Conservation (phyloP, 805 yeast genomes). For the Schwanniomyces pseudopolymorphus region DNA sequence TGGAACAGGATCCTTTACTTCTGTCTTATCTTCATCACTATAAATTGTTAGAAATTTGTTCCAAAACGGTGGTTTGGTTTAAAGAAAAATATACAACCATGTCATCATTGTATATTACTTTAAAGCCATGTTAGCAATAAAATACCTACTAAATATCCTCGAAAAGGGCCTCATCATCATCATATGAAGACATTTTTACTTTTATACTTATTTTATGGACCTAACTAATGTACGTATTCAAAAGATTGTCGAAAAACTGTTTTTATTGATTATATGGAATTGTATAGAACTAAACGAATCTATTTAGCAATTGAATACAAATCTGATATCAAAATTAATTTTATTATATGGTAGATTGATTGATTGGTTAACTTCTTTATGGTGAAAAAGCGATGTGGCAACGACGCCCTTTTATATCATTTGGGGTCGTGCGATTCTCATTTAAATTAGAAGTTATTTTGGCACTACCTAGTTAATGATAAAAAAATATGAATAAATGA, state of each 20-base stretch:
- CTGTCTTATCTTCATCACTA: slow-evolving; percentile 7
- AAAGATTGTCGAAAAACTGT: slow-evolving; percentile 7
- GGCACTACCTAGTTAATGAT: too few relatives aligned
- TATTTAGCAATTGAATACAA: slow-evolving; percentile 14
- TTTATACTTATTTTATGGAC: slow-evolving; percentile 5
- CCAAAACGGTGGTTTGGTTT: background rate
- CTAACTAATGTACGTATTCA: slow-evolving; percentile 10
- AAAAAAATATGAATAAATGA: too few relatives aligned
- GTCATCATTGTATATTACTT: background rate
- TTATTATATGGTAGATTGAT: background rate
- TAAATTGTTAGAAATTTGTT: slow-evolving; percentile 1
- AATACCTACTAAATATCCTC: slow-evolving; percentile 72
- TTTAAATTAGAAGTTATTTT: too few relatives aligned
- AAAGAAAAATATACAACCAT: background rate
- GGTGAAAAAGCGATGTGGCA: background rate
- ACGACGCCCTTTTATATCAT: background rate
- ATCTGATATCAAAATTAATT: background rate
- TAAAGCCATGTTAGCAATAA: background rate
- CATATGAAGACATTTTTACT: slow-evolving; percentile 44
- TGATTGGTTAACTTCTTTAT: background rate
- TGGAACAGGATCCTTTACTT: background rate
- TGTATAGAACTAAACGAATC: slow-evolving; percentile 21
- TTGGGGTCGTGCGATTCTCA: background rate
- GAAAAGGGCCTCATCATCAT: slow-evolving; percentile 92
- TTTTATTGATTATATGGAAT: slow-evolving; percentile 19